Conservation (phyloP, 78 protist genomes). For the Dictyostelium purpureum region DNA sequence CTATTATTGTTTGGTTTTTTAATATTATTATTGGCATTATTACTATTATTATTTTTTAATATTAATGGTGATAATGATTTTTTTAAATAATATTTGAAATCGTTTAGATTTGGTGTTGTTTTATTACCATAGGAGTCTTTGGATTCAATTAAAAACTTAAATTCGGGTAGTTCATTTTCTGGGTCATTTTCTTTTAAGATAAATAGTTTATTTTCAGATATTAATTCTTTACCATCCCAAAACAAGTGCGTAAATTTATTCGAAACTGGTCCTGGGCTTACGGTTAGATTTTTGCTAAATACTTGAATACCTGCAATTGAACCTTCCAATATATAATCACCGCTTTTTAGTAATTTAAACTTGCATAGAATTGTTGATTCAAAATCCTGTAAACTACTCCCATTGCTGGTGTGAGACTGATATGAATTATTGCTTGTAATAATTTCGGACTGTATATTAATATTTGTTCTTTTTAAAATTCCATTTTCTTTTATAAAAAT, state of each 20-base stretch:
- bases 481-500: slow-evolving; percentile 48
- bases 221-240: slow-evolving; percentile 76
- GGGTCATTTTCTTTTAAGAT: slow-evolving; percentile 4
- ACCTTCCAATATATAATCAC: slow-evolving; percentile 52
- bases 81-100: slow-evolving; percentile 15
- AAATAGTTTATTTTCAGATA: slow-evolving; percentile 53
- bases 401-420: neutral
- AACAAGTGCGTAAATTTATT: slow-evolving; percentile 17
- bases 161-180: neutral
- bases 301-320: neutral
- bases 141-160: slow-evolving; percentile 28
- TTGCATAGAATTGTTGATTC: neutral
- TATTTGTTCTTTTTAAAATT: slow-evolving; percentile 20
- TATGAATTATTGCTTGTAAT: neutral
- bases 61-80: slow-evolving; percentile 34
- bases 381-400: neutral
- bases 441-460: neutral
- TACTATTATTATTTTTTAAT: neutral
- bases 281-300: neutral
- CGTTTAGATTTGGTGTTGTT: neutral
- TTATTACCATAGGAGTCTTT: slow-evolving; percentile 46
- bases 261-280: slow-evolving; percentile 30
- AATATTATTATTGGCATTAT: neutral
- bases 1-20: neutral
- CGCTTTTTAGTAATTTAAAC: slow-evolving; percentile 38